phyloP scores from a whole-genome alignment of 805 yeast genomes.

The Metschnikowia koreensis region DNA sequence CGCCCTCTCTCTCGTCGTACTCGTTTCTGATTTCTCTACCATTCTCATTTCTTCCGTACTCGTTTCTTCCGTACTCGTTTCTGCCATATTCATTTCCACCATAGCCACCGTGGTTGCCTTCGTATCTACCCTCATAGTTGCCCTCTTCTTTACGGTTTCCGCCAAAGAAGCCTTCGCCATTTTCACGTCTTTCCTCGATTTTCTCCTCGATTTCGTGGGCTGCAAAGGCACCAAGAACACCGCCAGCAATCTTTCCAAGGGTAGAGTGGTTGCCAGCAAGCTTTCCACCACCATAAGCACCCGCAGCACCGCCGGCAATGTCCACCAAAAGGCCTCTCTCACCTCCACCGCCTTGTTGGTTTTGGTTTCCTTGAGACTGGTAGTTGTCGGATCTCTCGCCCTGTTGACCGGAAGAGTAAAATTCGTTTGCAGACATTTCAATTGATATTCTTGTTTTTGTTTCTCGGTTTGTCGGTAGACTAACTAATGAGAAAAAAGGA shows the following conservation, averaged over 20 bases:
- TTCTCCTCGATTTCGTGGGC: slow-evolving; percentile 50
- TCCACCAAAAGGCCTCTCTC: slow-evolving; percentile 28
- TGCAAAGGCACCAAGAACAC: slow-evolving; percentile 52
- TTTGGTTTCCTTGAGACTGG: slow-evolving; percentile 12
- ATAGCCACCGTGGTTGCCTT: slow-evolving; percentile 1
- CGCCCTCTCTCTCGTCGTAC: slow-evolving; percentile 10
- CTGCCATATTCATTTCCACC: slow-evolving; percentile 10
- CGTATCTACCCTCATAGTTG: slow-evolving; percentile 3
- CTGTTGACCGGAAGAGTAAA: slow-evolving; percentile 43
- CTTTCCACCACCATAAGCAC: slow-evolving; percentile 37
- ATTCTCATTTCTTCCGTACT: not conserved
- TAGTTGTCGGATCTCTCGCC: slow-evolving; percentile 16
- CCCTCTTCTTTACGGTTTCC: slow-evolving; percentile 6
- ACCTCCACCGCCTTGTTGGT: slow-evolving; percentile 20
- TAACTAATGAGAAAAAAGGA: not conserved
- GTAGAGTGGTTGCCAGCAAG: slow-evolving; percentile 34
- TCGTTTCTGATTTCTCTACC: slow-evolving; percentile 7
- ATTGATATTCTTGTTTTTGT: not conserved
- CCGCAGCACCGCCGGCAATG: slow-evolving; percentile 32
- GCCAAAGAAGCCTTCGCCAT: slow-evolving; percentile 4
- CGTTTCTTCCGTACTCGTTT: slow-evolving; percentile 1
- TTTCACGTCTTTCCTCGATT: slow-evolving; percentile 25
- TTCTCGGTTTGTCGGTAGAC: not conserved
- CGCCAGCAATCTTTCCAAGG: slow-evolving; percentile 51
- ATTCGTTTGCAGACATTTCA: slow-evolving; percentile 57